Base-by-base conservation (phyloP, 1,284 basidiomycete genomes). In the Abortiporus biennis region DNA sequence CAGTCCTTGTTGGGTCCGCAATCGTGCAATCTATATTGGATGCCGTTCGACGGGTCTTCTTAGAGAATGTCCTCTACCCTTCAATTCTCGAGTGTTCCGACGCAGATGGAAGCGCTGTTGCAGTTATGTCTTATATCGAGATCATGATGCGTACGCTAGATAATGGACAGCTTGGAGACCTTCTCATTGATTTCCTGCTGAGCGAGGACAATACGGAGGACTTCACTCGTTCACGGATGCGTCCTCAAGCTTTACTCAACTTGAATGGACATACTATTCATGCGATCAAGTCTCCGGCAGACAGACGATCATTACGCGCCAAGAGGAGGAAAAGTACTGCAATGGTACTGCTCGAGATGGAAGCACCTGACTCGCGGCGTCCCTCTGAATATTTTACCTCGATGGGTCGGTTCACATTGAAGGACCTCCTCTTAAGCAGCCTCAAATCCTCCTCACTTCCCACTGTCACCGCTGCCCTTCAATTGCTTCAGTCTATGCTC, bases 91-190 rank as follows among this genome's bases (percentile, higher is more conserved):
- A 98, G 58, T 96, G 92, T 63, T 94, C 92, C 1, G 88, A 92
- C 48, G 61, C 71, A 4, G 94, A 99, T 61, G 94, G 94, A 19
- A 96, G 92, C 50, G 89, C 93, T 0, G 87, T 96, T 1, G 95
- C 95, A 1, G 92, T 98, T 40, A 85, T 98, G 76, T 92, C 87
- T n/a, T 98, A 99, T 56, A 83, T 98, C 47, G 91, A 97, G 47
- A 78, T 89, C 54, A 84, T 92, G 67, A 74, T 94, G 40, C 74
- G 81, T 37, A 87, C 84, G 0, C 71, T 94, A 12, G 76, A 80
- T 42, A 72, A 82, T 32, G 85, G 85, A 17, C 74, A 73, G 40
- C 69, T 93, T 27, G 75, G 75, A 3, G 77, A 83, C 46, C 65
- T 85, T n/a, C 64, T 93, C 11, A 72, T 92, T 36, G 70, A 78